A percentile compares a stretch with the other conserved stretches of the same genome.
Evolutionary conservation across 495 filamentous ascomycete genomes (phyloP).

Genomic region (Aspergillus ellipticus): DNA sequence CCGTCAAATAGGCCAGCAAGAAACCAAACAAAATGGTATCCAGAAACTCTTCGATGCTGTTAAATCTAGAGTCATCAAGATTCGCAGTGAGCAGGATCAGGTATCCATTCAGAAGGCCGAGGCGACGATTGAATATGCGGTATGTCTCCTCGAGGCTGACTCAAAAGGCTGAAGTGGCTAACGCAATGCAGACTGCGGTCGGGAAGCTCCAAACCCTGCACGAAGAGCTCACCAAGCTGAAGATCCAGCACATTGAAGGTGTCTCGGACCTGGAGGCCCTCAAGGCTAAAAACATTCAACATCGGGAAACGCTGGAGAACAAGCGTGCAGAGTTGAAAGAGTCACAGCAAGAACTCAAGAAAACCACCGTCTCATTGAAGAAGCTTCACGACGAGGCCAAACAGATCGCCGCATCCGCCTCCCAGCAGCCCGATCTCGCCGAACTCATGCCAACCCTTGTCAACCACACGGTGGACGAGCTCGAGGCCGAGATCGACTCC

Average conservation of each 20-base stretch:
- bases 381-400: slow-evolving; percentile 35
- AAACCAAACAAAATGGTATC: slow-evolving; percentile 44
- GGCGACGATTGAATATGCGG: slow-evolving; percentile 60
- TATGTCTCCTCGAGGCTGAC: slow-evolving; percentile 28
- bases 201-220: slow-evolving; percentile 54
- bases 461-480: slow-evolving; percentile 54
- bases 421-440: slow-evolving; percentile 23
- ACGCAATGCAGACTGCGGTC: slow-evolving; percentile 51
- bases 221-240: slow-evolving; percentile 60
- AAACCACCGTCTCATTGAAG: slow-evolving; percentile 30
- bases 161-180: slow-evolving; percentile 7
- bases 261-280: slow-evolving; percentile 68
- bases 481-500: slow-evolving; percentile 71
- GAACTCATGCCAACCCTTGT: slow-evolving; percentile 32
- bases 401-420: slow-evolving; percentile 14
- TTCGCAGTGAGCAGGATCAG: slow-evolving; percentile 52
- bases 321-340: slow-evolving; percentile 37
- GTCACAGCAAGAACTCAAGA: slow-evolving; percentile 28
- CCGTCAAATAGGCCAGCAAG: slow-evolving; percentile 44
- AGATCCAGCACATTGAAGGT: slow-evolving; percentile 72
- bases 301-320: slow-evolving; percentile 50
- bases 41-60: slow-evolving; percentile 41
- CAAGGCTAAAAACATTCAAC: slow-evolving; percentile 56
- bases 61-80: slow-evolving; percentile 33
- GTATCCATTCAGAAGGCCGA: slow-evolving; percentile 60